Evolutionary conservation across 192 early-diverging fungal species (phyloP).

Genomic region (Lunasporangiospora selenospora): DNA sequence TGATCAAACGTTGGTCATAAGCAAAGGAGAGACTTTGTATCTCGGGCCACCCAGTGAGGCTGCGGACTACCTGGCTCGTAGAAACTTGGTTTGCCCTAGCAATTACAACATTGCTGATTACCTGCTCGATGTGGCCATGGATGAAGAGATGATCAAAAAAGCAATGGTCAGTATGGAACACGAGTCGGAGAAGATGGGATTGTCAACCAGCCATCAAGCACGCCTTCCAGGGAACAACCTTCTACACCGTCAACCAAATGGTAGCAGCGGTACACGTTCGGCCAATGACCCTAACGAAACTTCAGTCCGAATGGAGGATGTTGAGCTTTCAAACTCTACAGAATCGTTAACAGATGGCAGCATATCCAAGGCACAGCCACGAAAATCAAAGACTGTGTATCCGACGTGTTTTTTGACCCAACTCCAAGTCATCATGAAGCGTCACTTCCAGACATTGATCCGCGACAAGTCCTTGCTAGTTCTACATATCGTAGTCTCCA

Average conservation of each 20-base stretch:
- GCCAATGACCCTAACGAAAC: constrained; percentile 12
- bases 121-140: constrained; percentile 39
- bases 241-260: not conserved
- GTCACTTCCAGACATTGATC: constrained; percentile 53
- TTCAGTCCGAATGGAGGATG: constrained; percentile 9
- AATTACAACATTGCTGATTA: constrained; percentile 52
- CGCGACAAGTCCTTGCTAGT: constrained; percentile 52
- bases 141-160: constrained; percentile 3
- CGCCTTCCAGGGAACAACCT: not conserved
- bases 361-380: not conserved
- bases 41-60: constrained; percentile 41
- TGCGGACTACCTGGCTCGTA: constrained; percentile 39
- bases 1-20: constrained; percentile 46
- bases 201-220: not conserved
- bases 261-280: not conserved
- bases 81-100: constrained; percentile 37
- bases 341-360: constrained; percentile 9
- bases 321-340: not conserved
- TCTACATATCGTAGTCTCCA: constrained; percentile 62
- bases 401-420: constrained; percentile 63
- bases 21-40: constrained; percentile 46
- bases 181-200: constrained; percentile 15
- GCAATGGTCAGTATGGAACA: not conserved
- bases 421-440: constrained; percentile 49
- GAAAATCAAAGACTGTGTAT: constrained; percentile 16